Percentiles rank a stretch among this genome's conserved stretches.
Evolutionary conservation across 2,329 filamentous ascomycete species (phyloP).

Genomic region (Corinectria fuckeliana): DNA sequence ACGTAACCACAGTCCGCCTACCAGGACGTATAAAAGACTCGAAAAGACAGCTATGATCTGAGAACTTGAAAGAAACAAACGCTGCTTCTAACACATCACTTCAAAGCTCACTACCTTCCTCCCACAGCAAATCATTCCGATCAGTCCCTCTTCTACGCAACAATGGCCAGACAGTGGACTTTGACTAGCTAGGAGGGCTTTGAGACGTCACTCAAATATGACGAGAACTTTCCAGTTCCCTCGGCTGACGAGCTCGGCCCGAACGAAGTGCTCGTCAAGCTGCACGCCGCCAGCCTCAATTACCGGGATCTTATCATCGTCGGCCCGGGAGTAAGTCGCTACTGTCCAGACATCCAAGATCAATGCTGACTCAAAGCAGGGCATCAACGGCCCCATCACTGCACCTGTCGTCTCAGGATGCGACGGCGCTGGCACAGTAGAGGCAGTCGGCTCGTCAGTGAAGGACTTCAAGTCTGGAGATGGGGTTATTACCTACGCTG

Average conservation of each 20-base stretch:
- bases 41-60: not conserved
- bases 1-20: not conserved
- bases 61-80: not conserved
- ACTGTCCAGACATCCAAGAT: not conserved
- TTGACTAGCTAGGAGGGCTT: conserved; percentile 44
- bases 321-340: conserved; percentile 34
- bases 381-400: conserved; percentile 32
- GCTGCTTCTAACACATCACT: not conserved
- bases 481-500: conserved; percentile 59
- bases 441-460: conserved; percentile 61
- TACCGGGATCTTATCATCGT: conserved; percentile 56
- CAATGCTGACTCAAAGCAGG: conserved; percentile 16
- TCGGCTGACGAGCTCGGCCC: conserved; percentile 52
- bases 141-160: not conserved
- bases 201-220: conserved; percentile 43
- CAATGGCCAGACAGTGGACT: conserved; percentile 43
- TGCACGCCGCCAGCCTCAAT: conserved; percentile 56
- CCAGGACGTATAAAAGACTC: not conserved
- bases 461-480: conserved; percentile 55
- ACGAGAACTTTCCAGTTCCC: conserved; percentile 30
- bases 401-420: conserved; percentile 42
- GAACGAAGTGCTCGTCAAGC: conserved; percentile 66
- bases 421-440: conserved; percentile 52
- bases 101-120: too few species aligned
- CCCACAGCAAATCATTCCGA: too few species aligned